Conservation (phyloP, 371 early-diverging fungal genomes). For the Haplosporangium sp. region DNA sequence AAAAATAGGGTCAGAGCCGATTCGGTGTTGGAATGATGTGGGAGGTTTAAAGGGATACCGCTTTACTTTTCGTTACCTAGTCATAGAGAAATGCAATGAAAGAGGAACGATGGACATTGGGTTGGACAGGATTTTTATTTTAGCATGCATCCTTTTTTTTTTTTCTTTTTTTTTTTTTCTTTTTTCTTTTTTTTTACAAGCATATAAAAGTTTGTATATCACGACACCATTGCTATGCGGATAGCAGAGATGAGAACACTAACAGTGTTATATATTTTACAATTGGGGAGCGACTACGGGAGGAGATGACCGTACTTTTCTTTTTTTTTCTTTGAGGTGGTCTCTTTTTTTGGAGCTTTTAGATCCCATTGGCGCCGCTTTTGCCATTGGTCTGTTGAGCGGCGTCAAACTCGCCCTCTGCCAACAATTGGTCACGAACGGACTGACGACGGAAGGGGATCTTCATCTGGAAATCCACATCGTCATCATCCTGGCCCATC, state of each 20-base stretch:
- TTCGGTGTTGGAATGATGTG: conserved; percentile 85
- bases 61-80: not conserved
- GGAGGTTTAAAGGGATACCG: conserved; percentile 67
- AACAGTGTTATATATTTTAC: too few species aligned
- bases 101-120: not conserved
- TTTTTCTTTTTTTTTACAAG: not conserved
- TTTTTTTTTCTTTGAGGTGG: too few species aligned
- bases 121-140: too few species aligned
- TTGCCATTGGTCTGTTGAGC: conserved; percentile 32
- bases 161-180: not conserved
- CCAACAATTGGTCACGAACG: conserved; percentile 58
- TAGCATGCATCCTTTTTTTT: not conserved
- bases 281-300: too few species aligned
- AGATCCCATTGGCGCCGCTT: conserved; percentile 22
- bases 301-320: too few species aligned
- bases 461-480: conserved; percentile 29
- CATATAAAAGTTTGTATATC: not conserved
- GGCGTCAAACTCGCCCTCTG: conserved; percentile 63
- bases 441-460: conserved; percentile 45
- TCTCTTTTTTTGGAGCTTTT: not conserved
- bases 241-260: too few species aligned
- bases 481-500: conserved; percentile 50
- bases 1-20: conserved; percentile 80
- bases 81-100: not conserved
- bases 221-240: not conserved